Evolutionary conservation across 176 grass and related monocot genomes (phyloP).

Genomic region (Miscanthus lutarioriparius): DNA sequence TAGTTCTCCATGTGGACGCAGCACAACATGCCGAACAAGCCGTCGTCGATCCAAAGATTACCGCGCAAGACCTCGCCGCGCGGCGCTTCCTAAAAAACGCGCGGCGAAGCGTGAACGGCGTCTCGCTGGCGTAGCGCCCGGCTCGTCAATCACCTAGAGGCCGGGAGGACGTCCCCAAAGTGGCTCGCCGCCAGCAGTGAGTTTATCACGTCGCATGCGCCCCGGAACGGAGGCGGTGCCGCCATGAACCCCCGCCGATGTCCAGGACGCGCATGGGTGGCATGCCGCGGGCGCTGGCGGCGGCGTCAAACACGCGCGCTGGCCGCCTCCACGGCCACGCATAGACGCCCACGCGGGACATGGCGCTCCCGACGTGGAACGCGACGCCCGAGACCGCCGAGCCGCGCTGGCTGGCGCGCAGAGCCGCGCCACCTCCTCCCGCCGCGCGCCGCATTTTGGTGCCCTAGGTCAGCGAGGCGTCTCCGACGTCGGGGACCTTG

Average conservation of each 20-base stretch:
- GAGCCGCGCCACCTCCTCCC: slow-evolving; percentile 34
- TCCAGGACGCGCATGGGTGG: slow-evolving; percentile 40
- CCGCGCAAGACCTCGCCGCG: slow-evolving; percentile 35
- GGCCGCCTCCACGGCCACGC: slow-evolving; percentile 5
- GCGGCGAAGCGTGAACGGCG: slow-evolving; percentile 32
- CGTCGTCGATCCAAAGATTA: slow-evolving; percentile 51
- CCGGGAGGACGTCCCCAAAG: slow-evolving; percentile 16
- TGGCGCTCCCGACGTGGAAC: slow-evolving; percentile 48
- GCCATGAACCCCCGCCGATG: slow-evolving; percentile 38
- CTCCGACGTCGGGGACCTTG: slow-evolving; percentile 29
- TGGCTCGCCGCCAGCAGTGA: background rate
- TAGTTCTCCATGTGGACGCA: background rate
- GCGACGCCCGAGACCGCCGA: slow-evolving; percentile 21
- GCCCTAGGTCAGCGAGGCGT: background rate
- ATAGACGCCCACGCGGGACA: slow-evolving; percentile 5
- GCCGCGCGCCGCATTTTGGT: slow-evolving; percentile 38
- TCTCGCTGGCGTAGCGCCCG: slow-evolving; percentile 30
- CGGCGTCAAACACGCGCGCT: slow-evolving; percentile 26
- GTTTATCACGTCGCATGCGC: background rate
- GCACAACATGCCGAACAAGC: slow-evolving; percentile 37
- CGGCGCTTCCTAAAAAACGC: slow-evolving; percentile 36
- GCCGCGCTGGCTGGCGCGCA: background rate
- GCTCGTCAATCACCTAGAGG: slow-evolving; percentile 36
- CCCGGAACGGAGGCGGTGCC: slow-evolving; percentile 1
- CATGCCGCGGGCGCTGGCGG: slow-evolving; percentile 4